These are phyloP conservation scores for Pseudocercospora crystallina DNA, from an alignment of 2,329 filamentous ascomycete species.

Conservation along the genomic window DNA sequence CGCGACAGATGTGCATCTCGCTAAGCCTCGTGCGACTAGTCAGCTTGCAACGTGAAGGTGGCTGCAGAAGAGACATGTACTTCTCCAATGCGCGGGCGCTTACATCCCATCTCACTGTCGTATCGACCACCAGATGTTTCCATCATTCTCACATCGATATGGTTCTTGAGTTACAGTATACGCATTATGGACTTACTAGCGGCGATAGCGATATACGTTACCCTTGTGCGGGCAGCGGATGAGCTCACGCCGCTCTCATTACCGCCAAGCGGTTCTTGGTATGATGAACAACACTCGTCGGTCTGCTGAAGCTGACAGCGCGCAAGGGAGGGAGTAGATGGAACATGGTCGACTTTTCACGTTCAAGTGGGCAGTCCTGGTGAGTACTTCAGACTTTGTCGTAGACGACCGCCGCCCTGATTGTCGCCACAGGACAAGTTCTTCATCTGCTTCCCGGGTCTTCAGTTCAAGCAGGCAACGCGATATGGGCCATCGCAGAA, in stretches of 20 bases:
- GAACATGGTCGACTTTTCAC: conserved; percentile 11
- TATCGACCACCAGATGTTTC: too few relatives aligned
- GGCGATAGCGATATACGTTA: too few relatives aligned
- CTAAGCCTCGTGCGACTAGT: too few relatives aligned
- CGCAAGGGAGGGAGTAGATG: conserved; percentile 9
- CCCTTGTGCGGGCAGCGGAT: too few relatives aligned
- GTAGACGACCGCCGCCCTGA: neutral
- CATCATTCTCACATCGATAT: too few relatives aligned
- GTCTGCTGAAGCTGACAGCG: neutral
- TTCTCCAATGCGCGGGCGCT: too few relatives aligned
- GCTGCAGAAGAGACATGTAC: too few relatives aligned
- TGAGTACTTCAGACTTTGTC: neutral
- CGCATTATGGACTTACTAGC: too few relatives aligned
- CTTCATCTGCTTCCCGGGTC: conserved; percentile 29
- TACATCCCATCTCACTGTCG: too few relatives aligned
- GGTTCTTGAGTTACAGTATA: too few relatives aligned
- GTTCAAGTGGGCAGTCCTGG: conserved; percentile 8
- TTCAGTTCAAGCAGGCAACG: conserved; percentile 22
- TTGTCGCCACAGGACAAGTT: conserved; percentile 11
- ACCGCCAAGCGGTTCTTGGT: conserved; percentile 9
- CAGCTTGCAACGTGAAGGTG: too few relatives aligned
- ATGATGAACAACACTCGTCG: neutral
- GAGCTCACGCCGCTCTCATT: neutral
- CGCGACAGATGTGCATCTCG: too few relatives aligned
- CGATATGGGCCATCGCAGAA: conserved; percentile 26